phyloP scores from a whole-genome alignment of 2,329 filamentous ascomycete genomes.

The Talaromyces sp. region DNA sequence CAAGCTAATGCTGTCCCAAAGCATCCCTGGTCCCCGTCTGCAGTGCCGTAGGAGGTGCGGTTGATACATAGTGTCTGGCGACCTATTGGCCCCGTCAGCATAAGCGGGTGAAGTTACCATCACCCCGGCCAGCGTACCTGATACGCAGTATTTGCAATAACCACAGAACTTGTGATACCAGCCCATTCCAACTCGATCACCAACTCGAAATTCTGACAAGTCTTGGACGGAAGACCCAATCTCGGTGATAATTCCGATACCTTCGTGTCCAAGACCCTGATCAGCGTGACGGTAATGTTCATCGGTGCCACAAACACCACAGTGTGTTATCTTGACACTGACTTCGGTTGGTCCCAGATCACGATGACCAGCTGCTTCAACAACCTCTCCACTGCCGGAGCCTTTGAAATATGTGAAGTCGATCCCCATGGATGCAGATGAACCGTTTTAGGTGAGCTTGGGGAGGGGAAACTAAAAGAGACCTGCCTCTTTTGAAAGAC shows the following conservation, averaged over 20 bases:
- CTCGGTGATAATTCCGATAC: constrained; percentile 33
- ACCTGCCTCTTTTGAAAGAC: neutral
- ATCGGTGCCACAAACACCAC: constrained; percentile 64
- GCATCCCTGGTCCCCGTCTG: neutral
- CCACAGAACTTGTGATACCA: constrained; percentile 40
- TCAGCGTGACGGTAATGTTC: constrained; percentile 35
- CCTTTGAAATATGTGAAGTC: neutral
- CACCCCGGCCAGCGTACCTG: neutral
- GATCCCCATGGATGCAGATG: neutral
- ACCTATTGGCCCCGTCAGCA: neutral
- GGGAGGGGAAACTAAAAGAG: neutral
- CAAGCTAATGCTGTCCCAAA: neutral
- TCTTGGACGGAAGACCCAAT: constrained; percentile 24
- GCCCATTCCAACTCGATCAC: constrained; percentile 44
- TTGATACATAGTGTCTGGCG: neutral
- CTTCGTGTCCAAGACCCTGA: constrained; percentile 41
- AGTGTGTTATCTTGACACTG: constrained; percentile 61
- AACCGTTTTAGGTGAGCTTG: neutral
- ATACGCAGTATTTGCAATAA: neutral
- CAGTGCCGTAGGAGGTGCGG: neutral
- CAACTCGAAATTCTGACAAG: constrained; percentile 31
- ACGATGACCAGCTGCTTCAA: neutral
- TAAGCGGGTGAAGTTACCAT: neutral
- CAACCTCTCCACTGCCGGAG: neutral
- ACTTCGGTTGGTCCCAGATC: constrained; percentile 41